Evolutionary conservation across 2,329 filamentous ascomycete species (phyloP), one percentile per base, ranked within the genome.

Genomic region (Aspergillus aculeatus): DNA sequence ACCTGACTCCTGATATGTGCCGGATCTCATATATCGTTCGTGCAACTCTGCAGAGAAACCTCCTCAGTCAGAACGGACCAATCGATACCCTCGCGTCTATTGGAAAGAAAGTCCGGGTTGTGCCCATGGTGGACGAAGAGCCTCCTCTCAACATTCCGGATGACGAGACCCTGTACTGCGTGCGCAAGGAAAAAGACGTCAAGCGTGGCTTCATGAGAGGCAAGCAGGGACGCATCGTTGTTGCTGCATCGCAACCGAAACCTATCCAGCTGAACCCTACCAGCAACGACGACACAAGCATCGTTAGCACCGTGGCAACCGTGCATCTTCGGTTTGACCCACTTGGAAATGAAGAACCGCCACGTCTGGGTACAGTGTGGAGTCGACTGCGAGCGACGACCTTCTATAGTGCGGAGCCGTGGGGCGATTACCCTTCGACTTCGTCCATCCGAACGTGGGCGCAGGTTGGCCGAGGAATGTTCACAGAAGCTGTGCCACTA

Each of bases 271-370:
- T 87, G 41, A 80, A 78, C 24, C 74, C 77, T 21, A 74, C 73
- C 1, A 70, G 71, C 50, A 72, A 75, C 35, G 66, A 75, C 44
- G 59, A 68, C 21, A 69, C 69, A 19, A 70, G 73, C 47, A 76
- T 78, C 2, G 78, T 84, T 49, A 82, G 81, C 23, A 87, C 84
- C 0, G 81, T 82, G 65, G 80, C 82, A 7, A 85, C 79, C 1
- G 73, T 88, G 1, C 76, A 83, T 57, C 73, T 88, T 12, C 83
- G 86, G 38, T 89, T 88, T 66, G 86, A 89, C 61, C 86, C 86
- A 1, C 66, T 72, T 4, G 80, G 82, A 4, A 77, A 81, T 44
- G 75, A 79, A 50, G 65, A 75, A 23, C 86, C 86, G 16, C 86
- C 86, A 2, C 76, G 74, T 38, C 78, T 89, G 2, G 77, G 80